These are phyloP conservation scores for Leishmania martiniquensis DNA, from an alignment of 208 protist genomes.

Conservation along the genomic window DNA sequence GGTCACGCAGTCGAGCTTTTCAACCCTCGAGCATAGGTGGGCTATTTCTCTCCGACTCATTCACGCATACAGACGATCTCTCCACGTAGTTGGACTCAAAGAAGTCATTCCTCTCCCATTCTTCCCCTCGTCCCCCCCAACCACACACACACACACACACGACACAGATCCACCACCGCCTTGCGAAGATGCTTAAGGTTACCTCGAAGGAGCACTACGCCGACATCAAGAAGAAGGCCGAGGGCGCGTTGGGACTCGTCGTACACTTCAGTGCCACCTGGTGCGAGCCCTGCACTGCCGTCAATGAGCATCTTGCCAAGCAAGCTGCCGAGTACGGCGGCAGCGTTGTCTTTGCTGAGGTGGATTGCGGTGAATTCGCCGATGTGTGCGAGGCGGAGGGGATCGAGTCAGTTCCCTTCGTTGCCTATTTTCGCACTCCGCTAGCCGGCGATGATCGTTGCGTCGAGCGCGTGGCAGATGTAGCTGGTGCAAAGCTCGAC, in stretches of 20 bases:
- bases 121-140: neutral
- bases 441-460: constrained; percentile 11
- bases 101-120: neutral
- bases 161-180: neutral
- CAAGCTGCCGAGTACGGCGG: constrained; percentile 44
- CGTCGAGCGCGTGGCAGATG: constrained; percentile 79
- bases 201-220: constrained; percentile 48
- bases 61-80: neutral
- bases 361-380: constrained; percentile 63
- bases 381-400: constrained; percentile 78
- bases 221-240: constrained; percentile 57
- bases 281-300: constrained; percentile 88
- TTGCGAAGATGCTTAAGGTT: constrained; percentile 42
- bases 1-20: constrained; percentile 1
- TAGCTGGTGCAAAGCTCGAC: constrained; percentile 81
- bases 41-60: constrained; percentile 1
- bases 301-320: constrained; percentile 58
- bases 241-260: constrained; percentile 55
- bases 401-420: constrained; percentile 90
- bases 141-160: too few relatives aligned
- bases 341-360: constrained; percentile 76
- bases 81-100: neutral
- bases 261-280: constrained; percentile 90
- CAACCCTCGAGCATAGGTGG: neutral
- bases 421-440: constrained; percentile 85